Conservation (phyloP, 306 rosid genomes). For the Dalbergia cochinchinensis region DNA sequence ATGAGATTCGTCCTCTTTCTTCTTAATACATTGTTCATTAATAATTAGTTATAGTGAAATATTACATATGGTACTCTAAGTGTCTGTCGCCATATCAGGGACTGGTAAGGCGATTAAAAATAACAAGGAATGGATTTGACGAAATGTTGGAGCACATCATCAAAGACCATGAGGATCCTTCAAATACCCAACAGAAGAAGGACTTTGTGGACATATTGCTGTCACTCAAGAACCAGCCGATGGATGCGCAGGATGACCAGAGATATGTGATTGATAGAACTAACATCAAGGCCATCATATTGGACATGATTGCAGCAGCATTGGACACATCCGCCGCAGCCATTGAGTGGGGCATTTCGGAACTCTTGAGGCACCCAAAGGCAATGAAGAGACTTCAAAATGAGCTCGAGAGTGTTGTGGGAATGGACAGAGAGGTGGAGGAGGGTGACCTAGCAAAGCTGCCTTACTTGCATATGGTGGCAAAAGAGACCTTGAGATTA, state of each 20-base stretch:
- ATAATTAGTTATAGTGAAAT: background rate
- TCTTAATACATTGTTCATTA: too few species aligned
- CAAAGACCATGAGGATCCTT: conserved; percentile 34
- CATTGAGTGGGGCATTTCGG: conserved; percentile 48
- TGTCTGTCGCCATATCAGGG: conserved; percentile 22
- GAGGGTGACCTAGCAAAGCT: conserved; percentile 44
- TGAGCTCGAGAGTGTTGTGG: conserved; percentile 41
- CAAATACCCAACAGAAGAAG: background rate
- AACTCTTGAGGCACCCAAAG: conserved; percentile 48
- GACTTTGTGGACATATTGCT: conserved; percentile 43
- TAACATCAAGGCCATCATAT: conserved; percentile 46
- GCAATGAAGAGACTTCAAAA: conserved; percentile 49
- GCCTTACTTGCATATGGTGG: conserved; percentile 44
- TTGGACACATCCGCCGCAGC: background rate
- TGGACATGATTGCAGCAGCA: conserved; percentile 44
- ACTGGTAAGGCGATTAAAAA: conserved; percentile 15
- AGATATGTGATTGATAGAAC: conserved; percentile 17
- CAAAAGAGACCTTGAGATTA: conserved; percentile 48
- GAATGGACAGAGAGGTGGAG: conserved; percentile 40
- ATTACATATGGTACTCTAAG: background rate
- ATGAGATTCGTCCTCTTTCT: too few species aligned
- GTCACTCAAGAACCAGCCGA: conserved; percentile 31
- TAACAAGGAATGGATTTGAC: conserved; percentile 22
- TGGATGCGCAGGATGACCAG: conserved; percentile 26
- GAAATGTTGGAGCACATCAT: conserved; percentile 37